phyloP scores from a whole-genome alignment of 1,139 yeast species.

The Yarrowia galli region DNA sequence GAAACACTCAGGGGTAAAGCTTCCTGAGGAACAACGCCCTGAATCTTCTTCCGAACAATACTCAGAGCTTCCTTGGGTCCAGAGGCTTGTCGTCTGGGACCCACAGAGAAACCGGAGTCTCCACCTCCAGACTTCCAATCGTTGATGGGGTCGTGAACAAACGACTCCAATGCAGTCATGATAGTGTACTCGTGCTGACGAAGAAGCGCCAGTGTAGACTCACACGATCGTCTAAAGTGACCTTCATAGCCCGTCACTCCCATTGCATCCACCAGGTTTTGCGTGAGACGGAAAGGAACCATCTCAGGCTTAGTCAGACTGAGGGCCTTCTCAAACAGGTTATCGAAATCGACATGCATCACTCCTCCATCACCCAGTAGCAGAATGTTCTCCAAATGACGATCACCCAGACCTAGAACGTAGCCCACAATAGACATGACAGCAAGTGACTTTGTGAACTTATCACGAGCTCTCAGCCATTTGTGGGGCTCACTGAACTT shows the following conservation, averaged over 20 bases:
- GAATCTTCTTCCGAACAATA: conserved; percentile 76
- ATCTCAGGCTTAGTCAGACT: conserved; percentile 81
- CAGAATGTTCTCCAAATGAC: conserved; percentile 92
- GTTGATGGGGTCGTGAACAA: conserved; percentile 88
- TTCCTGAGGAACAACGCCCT: conserved; percentile 84
- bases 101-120: conserved; percentile 42
- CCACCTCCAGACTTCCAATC: conserved; percentile 46
- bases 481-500: conserved; percentile 87
- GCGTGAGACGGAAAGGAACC: conserved; percentile 92
- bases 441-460: conserved; percentile 80
- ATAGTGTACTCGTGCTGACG: conserved; percentile 85
- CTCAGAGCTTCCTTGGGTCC: conserved; percentile 74
- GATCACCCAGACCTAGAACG: conserved; percentile 79
- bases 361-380: conserved; percentile 80
- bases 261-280: conserved; percentile 87
- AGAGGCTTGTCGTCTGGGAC: conserved; percentile 48
- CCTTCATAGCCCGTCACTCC: conserved; percentile 95
- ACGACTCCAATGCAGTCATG: conserved; percentile 91
- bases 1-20: conserved; percentile 87
- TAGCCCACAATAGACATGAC: conserved; percentile 99
- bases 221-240: conserved; percentile 82
- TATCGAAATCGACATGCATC: conserved; percentile 95
- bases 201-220: conserved; percentile 76
- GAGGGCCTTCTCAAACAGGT: conserved; percentile 79
- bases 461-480: conserved; percentile 83